A percentile compares a stretch with the other conserved stretches of the same genome.
Conservation (phyloP, 495 filamentous ascomycete species). For the Neurospora discreta region DNA sequence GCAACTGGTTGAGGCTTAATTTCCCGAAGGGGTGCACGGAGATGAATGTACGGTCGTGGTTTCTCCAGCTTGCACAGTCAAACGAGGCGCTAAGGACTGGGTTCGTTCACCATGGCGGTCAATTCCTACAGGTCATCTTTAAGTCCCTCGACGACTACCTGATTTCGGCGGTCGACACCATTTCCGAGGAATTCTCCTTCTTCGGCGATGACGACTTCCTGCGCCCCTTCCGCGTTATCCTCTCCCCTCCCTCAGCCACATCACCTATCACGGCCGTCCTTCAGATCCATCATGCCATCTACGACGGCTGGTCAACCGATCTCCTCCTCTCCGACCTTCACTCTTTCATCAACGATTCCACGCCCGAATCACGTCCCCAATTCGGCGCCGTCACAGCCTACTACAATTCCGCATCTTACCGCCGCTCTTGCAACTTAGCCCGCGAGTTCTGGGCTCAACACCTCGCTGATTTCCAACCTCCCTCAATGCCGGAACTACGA, state of each 20-base stretch:
- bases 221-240: constrained; percentile 45
- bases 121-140: constrained; percentile 55
- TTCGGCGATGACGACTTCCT: constrained; percentile 32
- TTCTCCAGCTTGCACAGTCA: constrained; percentile 35
- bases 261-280: constrained; percentile 24
- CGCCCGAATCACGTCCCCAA: constrained; percentile 32
- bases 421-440: constrained; percentile 12
- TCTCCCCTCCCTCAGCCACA: constrained; percentile 18
- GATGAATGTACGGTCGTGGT: constrained; percentile 28
- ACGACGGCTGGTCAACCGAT: constrained; percentile 80
- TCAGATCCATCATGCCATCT: constrained; percentile 64
- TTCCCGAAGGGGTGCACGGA: constrained; percentile 24
- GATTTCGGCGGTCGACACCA: constrained; percentile 18
- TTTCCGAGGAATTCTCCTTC: constrained; percentile 16
- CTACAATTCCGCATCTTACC: constrained; percentile 19
- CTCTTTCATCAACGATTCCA: constrained; percentile 21
- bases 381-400: constrained; percentile 38
- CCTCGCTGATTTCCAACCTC: constrained; percentile 33
- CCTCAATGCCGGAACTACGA: constrained; percentile 30
- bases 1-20: constrained; percentile 60
- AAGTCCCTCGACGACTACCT: constrained; percentile 29
- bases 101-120: constrained; percentile 42
- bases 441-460: constrained; percentile 45
- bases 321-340: constrained; percentile 54
- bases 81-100: constrained; percentile 64